These are phyloP conservation scores for Aspergillus homomorphus DNA, from an alignment of 495 filamentous ascomycete genomes.

Conservation along the genomic window DNA sequence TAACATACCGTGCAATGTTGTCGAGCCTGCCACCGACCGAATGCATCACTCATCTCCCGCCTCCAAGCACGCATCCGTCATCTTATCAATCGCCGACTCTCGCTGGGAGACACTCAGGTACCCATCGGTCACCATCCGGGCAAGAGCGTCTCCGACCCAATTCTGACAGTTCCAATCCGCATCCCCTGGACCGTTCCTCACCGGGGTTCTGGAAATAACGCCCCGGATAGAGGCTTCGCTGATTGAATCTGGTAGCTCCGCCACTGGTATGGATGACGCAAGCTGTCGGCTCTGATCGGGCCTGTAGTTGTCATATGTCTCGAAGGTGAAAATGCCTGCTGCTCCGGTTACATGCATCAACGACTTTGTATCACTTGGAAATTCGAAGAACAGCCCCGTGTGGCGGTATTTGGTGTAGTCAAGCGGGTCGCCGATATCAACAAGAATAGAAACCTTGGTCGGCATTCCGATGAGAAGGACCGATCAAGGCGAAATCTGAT, in stretches of 20 bases:
- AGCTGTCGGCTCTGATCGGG: conserved; percentile 53
- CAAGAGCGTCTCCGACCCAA: conserved; percentile 32
- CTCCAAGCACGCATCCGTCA: conserved; percentile 32
- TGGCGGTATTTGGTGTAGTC: conserved; percentile 34
- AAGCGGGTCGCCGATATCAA: conserved; percentile 30
- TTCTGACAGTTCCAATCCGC: conserved; percentile 38
- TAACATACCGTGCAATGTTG: too few species aligned
- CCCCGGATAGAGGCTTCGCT: conserved; percentile 19
- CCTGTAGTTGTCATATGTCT: conserved; percentile 33
- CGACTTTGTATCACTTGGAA: conserved; percentile 11
- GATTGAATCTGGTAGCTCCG: conserved; percentile 17
- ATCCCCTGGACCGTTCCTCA: conserved; percentile 24
- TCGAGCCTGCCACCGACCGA: too few species aligned
- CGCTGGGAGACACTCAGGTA: conserved; percentile 20
- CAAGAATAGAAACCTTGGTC: conserved; percentile 24
- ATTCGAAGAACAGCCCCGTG: conserved; percentile 30
- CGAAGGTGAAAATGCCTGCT: conserved; percentile 29
- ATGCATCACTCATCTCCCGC: conserved; percentile 14
- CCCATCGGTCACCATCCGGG: conserved; percentile 23
- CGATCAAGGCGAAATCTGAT: too few species aligned
- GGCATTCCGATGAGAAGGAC: conserved; percentile 18
- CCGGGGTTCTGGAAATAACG: conserved; percentile 20
- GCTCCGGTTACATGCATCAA: conserved; percentile 29
- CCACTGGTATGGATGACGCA: conserved; percentile 35
- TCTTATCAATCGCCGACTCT: conserved; percentile 22